Base-by-base conservation (phyloP, 2,329 filamentous ascomycete genomes). In the Colletotrichum magnum region DNA sequence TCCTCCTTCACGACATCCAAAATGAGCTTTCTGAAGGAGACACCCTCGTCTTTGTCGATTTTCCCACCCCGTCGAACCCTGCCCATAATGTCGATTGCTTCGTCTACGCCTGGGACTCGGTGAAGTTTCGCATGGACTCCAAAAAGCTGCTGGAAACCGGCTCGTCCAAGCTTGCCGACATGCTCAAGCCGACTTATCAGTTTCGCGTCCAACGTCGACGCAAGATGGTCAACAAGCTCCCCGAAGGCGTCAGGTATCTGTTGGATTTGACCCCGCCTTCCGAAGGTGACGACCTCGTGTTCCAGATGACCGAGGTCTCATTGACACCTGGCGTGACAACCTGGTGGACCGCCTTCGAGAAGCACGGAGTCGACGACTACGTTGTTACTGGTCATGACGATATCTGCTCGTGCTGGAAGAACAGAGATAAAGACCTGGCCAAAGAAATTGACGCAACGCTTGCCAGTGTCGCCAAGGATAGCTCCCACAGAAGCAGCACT, bases 261-360 rank as follows among this genome's bases (percentile, higher is more conserved):
- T 73, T 93, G 43, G 90, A 93, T 72, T 81, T 93, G 13, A 92
- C 89, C 0, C 90, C 90, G 0, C 85, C 87, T 0, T 78, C 79
- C 0, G 86, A 91, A 74, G 91, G 89, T 1, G 89, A 92, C 2
- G 90, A 91, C 13, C 84, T 89, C 10, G 86, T 90, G 1, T 85
- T 88, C 26, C 81, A 88, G 68, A 82, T 90, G 66, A 87, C 87
- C 1, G 85, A 89, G 66, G 74, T 92, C 13, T 90, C 86, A 13
- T 85, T 90, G 61, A 87, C 89, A 0, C 77, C 80, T 4, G 85
- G 86, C 1, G 82, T 92, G 41, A 83, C 84, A 32, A 81, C 82
- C 16, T 92, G 90, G 90, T 86, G 85, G 77, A 78, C 75, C 2
- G 79, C 83, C 2, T 72, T 76, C 24, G 61, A 73, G 1, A 76